Evolutionary conservation across 1,284 basidiomycete species (phyloP), one percentile per base, ranked within the genome.

Genomic region (Jaminaea rosea): DNA sequence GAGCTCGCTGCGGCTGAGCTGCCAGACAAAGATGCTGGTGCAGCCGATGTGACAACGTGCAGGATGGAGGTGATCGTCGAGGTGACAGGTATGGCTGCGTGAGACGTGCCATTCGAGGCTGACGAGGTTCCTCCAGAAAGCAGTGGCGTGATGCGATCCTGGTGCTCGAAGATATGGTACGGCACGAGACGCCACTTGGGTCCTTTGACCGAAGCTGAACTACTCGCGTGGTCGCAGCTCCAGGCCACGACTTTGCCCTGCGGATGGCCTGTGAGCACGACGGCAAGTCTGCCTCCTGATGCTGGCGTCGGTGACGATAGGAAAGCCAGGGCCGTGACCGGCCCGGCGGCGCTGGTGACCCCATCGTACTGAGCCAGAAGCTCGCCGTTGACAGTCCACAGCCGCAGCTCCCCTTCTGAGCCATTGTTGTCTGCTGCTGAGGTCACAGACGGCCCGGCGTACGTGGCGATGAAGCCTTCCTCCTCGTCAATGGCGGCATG

Each of bases 401-500:
- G n/a, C n/a, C n/a, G n/a, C 1, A 80, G 81, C 23, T 84, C 79
- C 0, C 81, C 88, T n/a, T n/a, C n/a, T n/a, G n/a, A n/a, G n/a
- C n/a, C n/a, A n/a, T n/a, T n/a, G 62, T 91, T 91, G 76, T 91
- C 81, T 1, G 85, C 89, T 73, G 89, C 87, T 10, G 91, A 70
- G 66, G 81, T 83, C 4, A 91, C 75, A 41, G 80, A 81, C 1
- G 79, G 75, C 17, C 78, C 76, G 1, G 86, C 87, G 59, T 85
- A 88, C 0, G 87, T 86, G 1, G 86, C 87, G 47, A 91, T 82
- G 67, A 85, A 83, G 6, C 88, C 88, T 47, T 84, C 88, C 66
- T 84, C 84, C 67, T 92, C 87, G 67, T 91, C 87, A 64, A 96
- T 82, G 1, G 85, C 80, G 13, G 84, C 84, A 2, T 85, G 78